phyloP scores from a whole-genome alignment of 2,329 filamentous ascomycete species.

The Nannizzia gypsea region DNA sequence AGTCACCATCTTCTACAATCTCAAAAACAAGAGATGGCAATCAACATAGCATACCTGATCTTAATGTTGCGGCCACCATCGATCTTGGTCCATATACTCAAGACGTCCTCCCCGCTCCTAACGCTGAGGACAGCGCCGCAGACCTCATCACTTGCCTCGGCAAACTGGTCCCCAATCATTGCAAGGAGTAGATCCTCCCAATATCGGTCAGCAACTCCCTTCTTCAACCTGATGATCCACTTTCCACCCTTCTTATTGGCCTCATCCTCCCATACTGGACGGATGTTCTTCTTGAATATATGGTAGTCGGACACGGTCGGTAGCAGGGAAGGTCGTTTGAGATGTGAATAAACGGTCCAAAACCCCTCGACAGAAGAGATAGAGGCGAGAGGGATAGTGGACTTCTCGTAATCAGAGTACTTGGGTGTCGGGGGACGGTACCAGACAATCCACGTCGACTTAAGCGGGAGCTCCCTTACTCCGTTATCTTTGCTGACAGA shows the following conservation, averaged over 20 bases:
- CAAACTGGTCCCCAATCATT: conserved; percentile 87
- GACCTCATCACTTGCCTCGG: conserved; percentile 83
- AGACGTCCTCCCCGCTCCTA: conserved; percentile 86
- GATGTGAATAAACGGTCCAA: conserved; percentile 75
- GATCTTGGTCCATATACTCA: conserved; percentile 95
- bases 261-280: conserved; percentile 97
- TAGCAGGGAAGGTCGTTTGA: conserved; percentile 77
- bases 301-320: conserved; percentile 95
- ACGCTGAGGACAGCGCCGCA: conserved; percentile 92
- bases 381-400: conserved; percentile 71
- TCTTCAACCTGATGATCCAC: conserved; percentile 94
- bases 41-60: conserved; percentile 58
- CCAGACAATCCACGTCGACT: conserved; percentile 91
- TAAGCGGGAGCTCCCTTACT: conserved; percentile 50
- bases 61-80: conserved; percentile 89
- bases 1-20: no score
- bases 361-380: conserved; percentile 82
- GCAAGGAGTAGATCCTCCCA: conserved; percentile 92
- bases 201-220: conserved; percentile 89
- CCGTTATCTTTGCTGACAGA: conserved; percentile 18
- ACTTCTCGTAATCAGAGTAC: conserved; percentile 97
- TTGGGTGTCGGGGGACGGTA: conserved; percentile 94
- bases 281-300: conserved; percentile 90
- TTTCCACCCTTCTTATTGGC: conserved; percentile 94
- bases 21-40: background rate